Conservation (phyloP, 441 rosid genomes). For the Eugenia klotzschiana region DNA sequence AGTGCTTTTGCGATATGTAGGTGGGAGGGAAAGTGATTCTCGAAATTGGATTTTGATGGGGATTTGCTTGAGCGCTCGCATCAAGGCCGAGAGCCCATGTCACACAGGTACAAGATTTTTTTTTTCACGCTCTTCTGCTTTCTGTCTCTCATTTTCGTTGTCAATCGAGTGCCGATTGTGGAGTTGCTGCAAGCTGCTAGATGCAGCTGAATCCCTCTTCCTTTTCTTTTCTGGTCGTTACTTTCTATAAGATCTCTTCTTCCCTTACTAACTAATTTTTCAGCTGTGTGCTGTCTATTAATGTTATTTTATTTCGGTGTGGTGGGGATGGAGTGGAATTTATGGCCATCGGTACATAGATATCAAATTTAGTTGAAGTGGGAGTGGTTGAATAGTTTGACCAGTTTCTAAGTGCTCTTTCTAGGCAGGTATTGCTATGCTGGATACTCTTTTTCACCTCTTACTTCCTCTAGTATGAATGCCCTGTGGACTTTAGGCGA, state of each 20-base stretch:
- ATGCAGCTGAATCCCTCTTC: not conserved
- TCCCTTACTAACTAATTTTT: not conserved
- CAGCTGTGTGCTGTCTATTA: not conserved
- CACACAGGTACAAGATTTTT: constrained; percentile 37
- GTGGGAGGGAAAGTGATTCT: not conserved
- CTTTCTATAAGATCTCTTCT: not conserved
- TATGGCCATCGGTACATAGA: not conserved
- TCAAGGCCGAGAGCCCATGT: constrained; percentile 75
- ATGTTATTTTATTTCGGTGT: not conserved
- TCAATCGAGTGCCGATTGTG: not conserved
- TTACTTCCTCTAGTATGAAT: not conserved
- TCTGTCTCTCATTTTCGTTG: not conserved
- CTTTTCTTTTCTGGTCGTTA: not conserved
- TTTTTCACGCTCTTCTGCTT: not conserved
- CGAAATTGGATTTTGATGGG: constrained; percentile 38
- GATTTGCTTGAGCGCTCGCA: constrained; percentile 70
- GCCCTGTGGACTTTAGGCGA: not conserved
- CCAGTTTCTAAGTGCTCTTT: not conserved
- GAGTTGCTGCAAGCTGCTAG: not conserved
- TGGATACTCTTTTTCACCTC: not conserved
- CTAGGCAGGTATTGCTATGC: not conserved
- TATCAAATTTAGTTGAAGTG: not conserved
- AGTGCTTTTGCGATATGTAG: not conserved
- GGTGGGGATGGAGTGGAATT: not conserved
- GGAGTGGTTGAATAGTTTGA: not conserved